Evolutionary conservation across 257 asterid genomes (phyloP).

Genomic region (Primulina huaijiensis): DNA sequence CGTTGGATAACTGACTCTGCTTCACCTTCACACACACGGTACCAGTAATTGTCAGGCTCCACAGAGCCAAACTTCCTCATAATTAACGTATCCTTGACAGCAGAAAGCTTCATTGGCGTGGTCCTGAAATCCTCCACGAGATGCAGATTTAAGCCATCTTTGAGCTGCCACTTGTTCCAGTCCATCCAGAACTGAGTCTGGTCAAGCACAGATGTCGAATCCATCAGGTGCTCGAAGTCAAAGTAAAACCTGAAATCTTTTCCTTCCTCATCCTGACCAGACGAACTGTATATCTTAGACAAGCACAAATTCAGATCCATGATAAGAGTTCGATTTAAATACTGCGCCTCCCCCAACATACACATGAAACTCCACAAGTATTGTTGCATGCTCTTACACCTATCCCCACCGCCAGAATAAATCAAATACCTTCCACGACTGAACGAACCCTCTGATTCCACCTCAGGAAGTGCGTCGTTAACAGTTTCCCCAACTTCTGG

Average conservation of each 20-base stretch:
- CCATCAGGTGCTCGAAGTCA: constrained; percentile 91
- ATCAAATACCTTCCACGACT: constrained; percentile 66
- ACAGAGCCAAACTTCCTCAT: constrained; percentile 65
- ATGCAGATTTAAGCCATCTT: constrained; percentile 44
- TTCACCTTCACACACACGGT: constrained; percentile 69
- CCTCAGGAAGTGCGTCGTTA: constrained; percentile 72
- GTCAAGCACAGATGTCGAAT: constrained; percentile 66
- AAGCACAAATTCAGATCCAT: constrained; percentile 80
- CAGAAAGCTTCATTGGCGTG: constrained; percentile 45
- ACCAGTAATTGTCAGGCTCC: constrained; percentile 70
- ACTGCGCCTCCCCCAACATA: constrained; percentile 91
- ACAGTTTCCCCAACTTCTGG: constrained; percentile 88
- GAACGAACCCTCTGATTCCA: constrained; percentile 70
- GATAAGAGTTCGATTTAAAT: constrained; percentile 73
- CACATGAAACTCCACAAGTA: constrained; percentile 95
- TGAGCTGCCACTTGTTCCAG: constrained; percentile 51
- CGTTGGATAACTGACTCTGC: constrained; percentile 45
- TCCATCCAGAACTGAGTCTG: constrained; percentile 58
- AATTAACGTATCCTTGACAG: constrained; percentile 42
- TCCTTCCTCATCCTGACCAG: constrained; percentile 89
- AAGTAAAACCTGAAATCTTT: constrained; percentile 85
- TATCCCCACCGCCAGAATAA: constrained; percentile 84
- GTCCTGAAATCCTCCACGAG: constrained; percentile 51
- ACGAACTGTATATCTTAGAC: constrained; percentile 72
- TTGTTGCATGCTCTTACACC: constrained; percentile 94